phyloP scores from a whole-genome alignment of 495 filamentous ascomycete genomes.

The Penicillium daleae region DNA sequence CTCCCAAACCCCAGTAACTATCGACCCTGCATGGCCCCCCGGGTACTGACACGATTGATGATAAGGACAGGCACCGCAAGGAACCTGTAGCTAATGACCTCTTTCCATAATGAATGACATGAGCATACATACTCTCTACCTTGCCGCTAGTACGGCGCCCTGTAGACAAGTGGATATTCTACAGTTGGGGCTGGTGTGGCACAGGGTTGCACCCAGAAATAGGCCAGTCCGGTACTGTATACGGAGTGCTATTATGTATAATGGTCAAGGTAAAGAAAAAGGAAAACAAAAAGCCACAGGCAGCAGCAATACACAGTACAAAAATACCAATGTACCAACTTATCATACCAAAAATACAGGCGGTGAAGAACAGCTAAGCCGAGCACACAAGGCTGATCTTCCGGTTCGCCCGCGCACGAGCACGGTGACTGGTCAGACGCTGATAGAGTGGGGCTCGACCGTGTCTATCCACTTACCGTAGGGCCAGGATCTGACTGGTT shows the following conservation, averaged over 20 bases:
- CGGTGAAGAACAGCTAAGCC: constrained; percentile 22
- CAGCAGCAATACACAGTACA: constrained; percentile 28
- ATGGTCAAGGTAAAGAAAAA: too few species aligned
- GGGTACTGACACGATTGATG: constrained; percentile 25
- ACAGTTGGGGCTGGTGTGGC: background rate
- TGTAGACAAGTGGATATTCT: too few species aligned
- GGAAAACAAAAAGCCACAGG: constrained; percentile 19
- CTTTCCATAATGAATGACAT: constrained; percentile 9
- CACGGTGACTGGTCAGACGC: constrained; percentile 20
- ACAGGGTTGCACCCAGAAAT: constrained; percentile 9
- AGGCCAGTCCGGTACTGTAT: background rate
- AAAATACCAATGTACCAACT: too few species aligned
- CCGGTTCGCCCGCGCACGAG: background rate
- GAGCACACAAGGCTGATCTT: background rate
- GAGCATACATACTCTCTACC: background rate
- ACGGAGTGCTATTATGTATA: too few species aligned
- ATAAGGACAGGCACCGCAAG: background rate
- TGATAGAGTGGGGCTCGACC: too few species aligned
- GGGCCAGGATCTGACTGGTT: constrained; percentile 10
- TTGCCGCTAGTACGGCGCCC: too few species aligned
- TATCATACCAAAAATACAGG: constrained; percentile 19
- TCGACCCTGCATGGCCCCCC: background rate
- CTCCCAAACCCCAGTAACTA: background rate
- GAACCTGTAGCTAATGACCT: constrained; percentile 7
- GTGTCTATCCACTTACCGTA: too few species aligned